Conservation (phyloP, 306 rosid species). For the Glycine tomentella region DNA sequence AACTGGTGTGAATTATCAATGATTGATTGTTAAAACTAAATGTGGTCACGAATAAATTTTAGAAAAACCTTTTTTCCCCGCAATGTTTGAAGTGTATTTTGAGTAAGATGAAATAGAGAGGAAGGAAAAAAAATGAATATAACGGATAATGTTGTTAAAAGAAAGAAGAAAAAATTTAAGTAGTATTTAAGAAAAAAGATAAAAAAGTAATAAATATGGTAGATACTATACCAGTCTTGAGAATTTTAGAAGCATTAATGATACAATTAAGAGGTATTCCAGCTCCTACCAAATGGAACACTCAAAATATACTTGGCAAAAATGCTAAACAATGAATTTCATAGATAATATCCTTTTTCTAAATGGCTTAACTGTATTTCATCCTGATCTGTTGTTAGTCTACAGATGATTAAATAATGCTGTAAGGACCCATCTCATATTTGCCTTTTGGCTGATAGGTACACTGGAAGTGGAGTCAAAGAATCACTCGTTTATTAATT, state of each 20-base stretch:
- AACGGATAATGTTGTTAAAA: neutral
- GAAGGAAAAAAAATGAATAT: neutral
- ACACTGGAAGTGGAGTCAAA: slow-evolving; percentile 99
- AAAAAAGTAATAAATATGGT: neutral
- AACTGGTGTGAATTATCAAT: slow-evolving; percentile 20
- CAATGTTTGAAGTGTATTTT: neutral
- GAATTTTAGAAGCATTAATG: neutral
- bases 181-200: too few species aligned
- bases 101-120: neutral
- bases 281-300: neutral
- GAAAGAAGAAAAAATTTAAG: neutral
- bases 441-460: slow-evolving; percentile 63
- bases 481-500: slow-evolving; percentile 86
- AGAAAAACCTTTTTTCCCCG: neutral
- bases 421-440: neutral
- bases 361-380: neutral
- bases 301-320: neutral
- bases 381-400: too few species aligned
- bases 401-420: neutral
- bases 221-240: neutral
- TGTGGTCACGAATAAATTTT: neutral
- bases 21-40: neutral
- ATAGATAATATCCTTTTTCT: neutral
- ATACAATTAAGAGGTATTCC: neutral
- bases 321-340: neutral